Evolutionary conservation across 2,329 filamentous ascomycete species (phyloP).

Genomic region (Basipetospora chlamydospora): DNA sequence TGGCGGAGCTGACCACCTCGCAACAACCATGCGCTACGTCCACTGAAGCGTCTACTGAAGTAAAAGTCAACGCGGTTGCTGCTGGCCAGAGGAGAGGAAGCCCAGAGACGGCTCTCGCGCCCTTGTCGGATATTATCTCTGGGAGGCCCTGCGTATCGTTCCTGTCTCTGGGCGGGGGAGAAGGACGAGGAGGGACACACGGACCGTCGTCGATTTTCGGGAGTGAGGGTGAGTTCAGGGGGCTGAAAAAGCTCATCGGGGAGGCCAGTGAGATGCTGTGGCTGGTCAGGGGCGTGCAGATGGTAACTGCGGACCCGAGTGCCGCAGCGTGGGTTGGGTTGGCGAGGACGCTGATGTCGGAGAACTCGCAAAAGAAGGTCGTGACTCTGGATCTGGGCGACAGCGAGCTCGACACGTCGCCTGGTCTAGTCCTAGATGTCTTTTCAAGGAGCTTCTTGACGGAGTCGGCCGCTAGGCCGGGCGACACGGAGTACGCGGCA

Average conservation of each 20-base stretch:
- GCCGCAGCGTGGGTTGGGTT: constrained; percentile 28
- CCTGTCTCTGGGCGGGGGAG: constrained; percentile 24
- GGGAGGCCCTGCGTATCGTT: constrained; percentile 19
- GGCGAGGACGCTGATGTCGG: constrained; percentile 32
- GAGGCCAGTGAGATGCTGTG: constrained; percentile 28
- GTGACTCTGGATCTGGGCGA: constrained; percentile 26
- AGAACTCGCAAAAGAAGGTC: constrained; percentile 27
- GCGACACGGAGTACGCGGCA: constrained; percentile 25
- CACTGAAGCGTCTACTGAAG: not conserved
- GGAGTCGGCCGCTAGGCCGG: not conserved
- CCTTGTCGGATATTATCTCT: too few species aligned
- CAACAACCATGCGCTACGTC: too few species aligned
- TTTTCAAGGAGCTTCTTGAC: constrained; percentile 1
- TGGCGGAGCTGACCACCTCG: too few species aligned
- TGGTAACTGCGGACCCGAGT: constrained; percentile 18
- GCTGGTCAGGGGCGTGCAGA: constrained; percentile 25
- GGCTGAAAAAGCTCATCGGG: constrained; percentile 24
- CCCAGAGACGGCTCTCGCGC: too few species aligned
- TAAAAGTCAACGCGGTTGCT: not conserved
- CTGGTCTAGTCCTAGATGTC: not conserved
- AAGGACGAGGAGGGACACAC: too few species aligned
- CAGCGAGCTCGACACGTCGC: not conserved
- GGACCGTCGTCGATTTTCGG: too few species aligned
- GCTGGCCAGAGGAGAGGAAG: too few species aligned
- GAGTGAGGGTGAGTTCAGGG: constrained; percentile 21